phyloP scores from a whole-genome alignment of 106 monocot species.

The Apostasia shenzhenica region DNA sequence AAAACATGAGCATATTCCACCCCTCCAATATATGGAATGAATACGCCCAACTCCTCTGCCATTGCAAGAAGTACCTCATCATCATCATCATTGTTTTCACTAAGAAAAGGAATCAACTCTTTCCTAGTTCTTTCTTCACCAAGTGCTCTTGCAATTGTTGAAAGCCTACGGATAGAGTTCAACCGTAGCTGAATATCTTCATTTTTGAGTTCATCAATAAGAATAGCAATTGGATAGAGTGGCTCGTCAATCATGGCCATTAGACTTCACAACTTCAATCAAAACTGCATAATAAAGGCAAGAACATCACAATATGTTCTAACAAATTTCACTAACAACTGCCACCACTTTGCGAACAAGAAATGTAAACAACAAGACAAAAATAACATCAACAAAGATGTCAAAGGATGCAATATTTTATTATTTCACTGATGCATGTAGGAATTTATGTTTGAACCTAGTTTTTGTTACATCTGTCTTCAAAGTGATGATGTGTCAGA shows the following conservation, averaged over 20 bases:
- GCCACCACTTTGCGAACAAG: neutral
- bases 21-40: slow-evolving; percentile 93
- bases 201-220: slow-evolving; percentile 93
- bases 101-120: slow-evolving; percentile 89
- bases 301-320: neutral
- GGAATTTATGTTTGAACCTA: neutral
- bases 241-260: slow-evolving; percentile 93
- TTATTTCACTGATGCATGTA: too few species aligned
- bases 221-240: slow-evolving; percentile 83
- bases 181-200: slow-evolving; percentile 88
- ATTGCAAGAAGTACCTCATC: slow-evolving; percentile 97
- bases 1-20: slow-evolving; percentile 75
- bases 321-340: neutral
- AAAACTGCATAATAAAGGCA: slow-evolving; percentile 15
- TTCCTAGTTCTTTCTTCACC: slow-evolving; percentile 93
- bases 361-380: neutral
- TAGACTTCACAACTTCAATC: slow-evolving; percentile 9
- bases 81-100: slow-evolving; percentile 95
- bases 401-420: too few species aligned
- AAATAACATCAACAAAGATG: neutral
- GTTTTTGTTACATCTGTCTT: neutral
- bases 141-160: slow-evolving; percentile 89
- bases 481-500: too few species aligned
- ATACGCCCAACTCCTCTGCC: slow-evolving; percentile 83
- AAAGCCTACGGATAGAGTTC: slow-evolving; percentile 84